Evolutionary conservation across 2,329 filamentous ascomycete genomes (phyloP), one percentile per base, ranked within the genome.

Genomic region (Pestalotiopsis sp.): DNA sequence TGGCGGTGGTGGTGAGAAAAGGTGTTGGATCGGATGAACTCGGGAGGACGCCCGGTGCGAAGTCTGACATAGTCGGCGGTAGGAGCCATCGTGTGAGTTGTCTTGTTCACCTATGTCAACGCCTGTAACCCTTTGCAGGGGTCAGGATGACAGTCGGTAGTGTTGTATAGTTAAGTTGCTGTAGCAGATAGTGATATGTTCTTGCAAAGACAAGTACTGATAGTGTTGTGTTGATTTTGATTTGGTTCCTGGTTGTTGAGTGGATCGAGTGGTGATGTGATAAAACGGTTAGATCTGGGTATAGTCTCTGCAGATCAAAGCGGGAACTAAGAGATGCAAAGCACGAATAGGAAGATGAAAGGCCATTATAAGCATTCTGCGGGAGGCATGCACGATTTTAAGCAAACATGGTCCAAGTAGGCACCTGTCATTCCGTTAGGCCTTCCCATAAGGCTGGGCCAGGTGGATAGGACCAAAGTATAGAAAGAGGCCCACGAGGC

Each of bases 1-100:
- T 71, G 56, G 39, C 68, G 71, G 56, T 70, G 68, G 48, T 73
- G 70, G 55, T 74, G 67, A 1, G 70, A 70, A 67, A 73, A 75
- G 20, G 74, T 74, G 26, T 71, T 68, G 1, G 73, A 72, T 52
- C 73, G 73, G 11, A 70, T 64, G 62, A 73, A 73, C 60, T 64
- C 68, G 52, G 68, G 58, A 61, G 30, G 70, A 22, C 65, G 64
- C 22, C 68, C 71, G 35, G 67, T 64, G 5, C 69, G 63, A 24
- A 70, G 64, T 52, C 68, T 71, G 66, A 73, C 72, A 52, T 56
- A 68, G 22, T 68, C 60, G 52, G 64, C 57, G 56, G 24, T n/a
- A 52, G 62, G 30, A 35, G 30, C 30, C 62, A 68, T 68, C 39
- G n/a, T 63, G n/a, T n/a, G 40, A 39, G 35, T 62, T 63, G 62